Conservation (phyloP, 176 grass and related monocot species). For the Oryza longistaminata region DNA sequence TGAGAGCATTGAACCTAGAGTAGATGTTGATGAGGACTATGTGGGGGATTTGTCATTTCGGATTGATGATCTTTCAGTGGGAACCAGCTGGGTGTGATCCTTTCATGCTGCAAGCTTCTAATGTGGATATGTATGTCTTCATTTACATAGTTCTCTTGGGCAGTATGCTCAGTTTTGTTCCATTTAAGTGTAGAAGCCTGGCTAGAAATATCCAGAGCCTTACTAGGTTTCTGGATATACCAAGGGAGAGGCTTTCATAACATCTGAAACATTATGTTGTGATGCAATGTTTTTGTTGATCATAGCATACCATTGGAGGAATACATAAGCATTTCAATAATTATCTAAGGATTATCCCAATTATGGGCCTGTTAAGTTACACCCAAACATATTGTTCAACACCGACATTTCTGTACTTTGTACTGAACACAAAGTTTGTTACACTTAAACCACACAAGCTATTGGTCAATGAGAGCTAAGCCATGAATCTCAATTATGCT, state of each 20-base stretch:
- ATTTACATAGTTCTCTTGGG: conserved; percentile 26
- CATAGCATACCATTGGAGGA: conserved; percentile 23
- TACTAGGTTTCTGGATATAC: conserved; percentile 10
- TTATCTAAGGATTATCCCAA: background rate
- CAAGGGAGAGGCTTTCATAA: background rate
- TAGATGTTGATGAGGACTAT: conserved; percentile 37
- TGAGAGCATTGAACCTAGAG: conserved; percentile 22
- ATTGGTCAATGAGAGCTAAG: conserved; percentile 9
- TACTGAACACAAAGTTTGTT: conserved; percentile 13
- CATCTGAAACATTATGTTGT: conserved; percentile 26
- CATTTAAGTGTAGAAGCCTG: background rate
- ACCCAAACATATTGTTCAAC: conserved; percentile 24
- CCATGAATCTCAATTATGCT: conserved; percentile 29
- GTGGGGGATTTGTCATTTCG: conserved; percentile 64
- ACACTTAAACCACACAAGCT: conserved; percentile 16
- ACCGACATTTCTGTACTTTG: conserved; percentile 16
- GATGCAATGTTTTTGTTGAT: conserved; percentile 25
- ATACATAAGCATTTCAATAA: background rate
- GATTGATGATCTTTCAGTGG: conserved; percentile 58
- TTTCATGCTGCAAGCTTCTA: conserved; percentile 10
- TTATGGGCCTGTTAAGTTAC: background rate
- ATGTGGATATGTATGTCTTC: conserved; percentile 29
- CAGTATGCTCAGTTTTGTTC: conserved; percentile 21
- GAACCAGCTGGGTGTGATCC: conserved; percentile 70
- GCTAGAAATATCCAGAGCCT: conserved; percentile 1